Conservation (phyloP, 164 flowering plant species). For the Aristolochia fimbriata region DNA sequence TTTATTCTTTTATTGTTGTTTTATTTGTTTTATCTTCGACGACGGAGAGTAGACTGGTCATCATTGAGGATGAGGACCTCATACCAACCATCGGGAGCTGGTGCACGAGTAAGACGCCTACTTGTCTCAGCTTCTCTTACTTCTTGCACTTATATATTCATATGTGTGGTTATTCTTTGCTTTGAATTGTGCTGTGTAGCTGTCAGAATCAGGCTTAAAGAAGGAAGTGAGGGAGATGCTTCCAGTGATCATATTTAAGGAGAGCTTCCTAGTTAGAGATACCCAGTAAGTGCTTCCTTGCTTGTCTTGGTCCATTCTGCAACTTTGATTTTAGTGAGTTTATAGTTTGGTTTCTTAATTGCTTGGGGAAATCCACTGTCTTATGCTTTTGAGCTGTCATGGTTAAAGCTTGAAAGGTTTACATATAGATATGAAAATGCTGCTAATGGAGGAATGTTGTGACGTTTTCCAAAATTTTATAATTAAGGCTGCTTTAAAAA, state of each 20-base stretch:
- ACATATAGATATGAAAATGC: too few species aligned
- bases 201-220: constrained; percentile 54
- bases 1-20: constrained; percentile 43
- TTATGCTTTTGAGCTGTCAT: too few species aligned
- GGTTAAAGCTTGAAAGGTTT: too few species aligned
- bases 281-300: constrained; percentile 46
- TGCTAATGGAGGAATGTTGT: too few species aligned
- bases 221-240: constrained; percentile 85
- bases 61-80: constrained; percentile 46
- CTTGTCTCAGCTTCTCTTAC: background rate
- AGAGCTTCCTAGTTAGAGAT: constrained; percentile 66
- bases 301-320: background rate
- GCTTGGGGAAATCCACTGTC: too few species aligned
- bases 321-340: background rate
- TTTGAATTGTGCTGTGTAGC: constrained; percentile 10
- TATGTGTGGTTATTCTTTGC: background rate
- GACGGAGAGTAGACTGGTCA: constrained; percentile 49
- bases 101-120: constrained; percentile 25
- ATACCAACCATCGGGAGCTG: constrained; percentile 6
- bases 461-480: too few species aligned
- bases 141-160: background rate
- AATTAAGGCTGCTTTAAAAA: too few species aligned
- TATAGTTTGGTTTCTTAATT: too few species aligned
- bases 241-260: constrained; percentile 61
- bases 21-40: constrained; percentile 58